Percentiles rank a stretch among this genome's conserved stretches.
Evolutionary conservation across 805 yeast species (phyloP).

Genomic region (Saccharomycopsis sp.): DNA sequence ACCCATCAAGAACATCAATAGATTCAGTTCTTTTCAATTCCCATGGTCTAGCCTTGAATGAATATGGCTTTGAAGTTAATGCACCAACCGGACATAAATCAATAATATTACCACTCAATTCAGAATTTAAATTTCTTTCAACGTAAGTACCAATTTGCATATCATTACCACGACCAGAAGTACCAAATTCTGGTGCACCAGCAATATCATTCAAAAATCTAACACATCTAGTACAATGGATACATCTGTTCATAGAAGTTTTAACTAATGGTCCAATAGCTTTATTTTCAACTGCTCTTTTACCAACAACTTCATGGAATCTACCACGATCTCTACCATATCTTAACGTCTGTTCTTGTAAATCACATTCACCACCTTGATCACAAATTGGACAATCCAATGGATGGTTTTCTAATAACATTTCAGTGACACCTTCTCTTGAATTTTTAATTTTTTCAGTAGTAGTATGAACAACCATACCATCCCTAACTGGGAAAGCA

Average conservation of each 20-base stretch:
- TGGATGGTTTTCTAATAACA: slow-evolving; percentile 83
- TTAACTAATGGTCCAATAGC: slow-evolving; percentile 85
- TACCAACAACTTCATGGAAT: slow-evolving; percentile 73
- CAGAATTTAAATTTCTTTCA: slow-evolving; percentile 77
- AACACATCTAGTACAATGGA: slow-evolving; percentile 87
- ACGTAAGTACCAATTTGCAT: slow-evolving; percentile 88
- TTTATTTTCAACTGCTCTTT: slow-evolving; percentile 86
- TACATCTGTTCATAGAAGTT: slow-evolving; percentile 88
- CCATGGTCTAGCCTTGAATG: slow-evolving; percentile 93
- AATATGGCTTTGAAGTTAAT: slow-evolving; percentile 81
- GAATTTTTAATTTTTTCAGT: slow-evolving; percentile 73
- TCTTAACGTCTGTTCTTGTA: slow-evolving; percentile 79
- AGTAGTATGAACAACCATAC: slow-evolving; percentile 81
- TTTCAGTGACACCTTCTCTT: slow-evolving; percentile 86
- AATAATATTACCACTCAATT: slow-evolving; percentile 78
- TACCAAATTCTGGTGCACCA: slow-evolving; percentile 87
- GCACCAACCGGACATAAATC: slow-evolving; percentile 93
- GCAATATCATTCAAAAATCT: slow-evolving; percentile 87
- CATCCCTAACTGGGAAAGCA: slow-evolving; percentile 86
- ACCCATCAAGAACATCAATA: slow-evolving; percentile 74
- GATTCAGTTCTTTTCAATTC: slow-evolving; percentile 85
- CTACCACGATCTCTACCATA: slow-evolving; percentile 86
- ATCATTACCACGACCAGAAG: slow-evolving; percentile 86
- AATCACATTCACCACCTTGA: slow-evolving; percentile 92
- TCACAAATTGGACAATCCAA: slow-evolving; percentile 90